These are phyloP conservation scores for Solanum habrochaites DNA, from an alignment of 257 asterid genomes.

Conservation along the genomic window DNA sequence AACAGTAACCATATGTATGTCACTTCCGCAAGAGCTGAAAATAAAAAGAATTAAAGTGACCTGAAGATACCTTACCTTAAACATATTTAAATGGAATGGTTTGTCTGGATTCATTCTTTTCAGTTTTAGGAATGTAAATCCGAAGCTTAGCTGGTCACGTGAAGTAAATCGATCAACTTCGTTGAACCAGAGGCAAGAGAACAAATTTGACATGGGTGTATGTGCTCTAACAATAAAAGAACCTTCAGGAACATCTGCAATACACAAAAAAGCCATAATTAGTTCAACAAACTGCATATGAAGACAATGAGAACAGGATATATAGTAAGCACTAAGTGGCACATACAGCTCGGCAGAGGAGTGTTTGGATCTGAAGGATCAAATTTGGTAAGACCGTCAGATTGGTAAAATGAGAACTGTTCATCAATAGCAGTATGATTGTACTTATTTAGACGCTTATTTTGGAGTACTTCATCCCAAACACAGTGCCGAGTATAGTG, in stretches of 20 bases:
- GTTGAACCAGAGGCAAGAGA: constrained; percentile 93
- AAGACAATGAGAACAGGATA: neutral
- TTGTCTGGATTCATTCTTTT: constrained; percentile 57
- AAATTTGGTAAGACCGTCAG: constrained; percentile 81
- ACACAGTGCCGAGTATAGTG: constrained; percentile 90
- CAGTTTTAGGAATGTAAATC: constrained; percentile 75
- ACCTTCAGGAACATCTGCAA: constrained; percentile 84
- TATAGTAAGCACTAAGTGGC: neutral
- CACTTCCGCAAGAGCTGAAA: neutral
- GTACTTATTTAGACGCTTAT: constrained; percentile 80
- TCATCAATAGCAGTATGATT: constrained; percentile 73
- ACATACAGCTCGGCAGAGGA: constrained; percentile 81
- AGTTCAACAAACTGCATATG: neutral
- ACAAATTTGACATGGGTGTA: constrained; percentile 77
- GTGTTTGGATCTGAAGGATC: constrained; percentile 49
- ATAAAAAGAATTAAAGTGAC: neutral
- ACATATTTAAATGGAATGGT: constrained; percentile 60
- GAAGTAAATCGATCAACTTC: constrained; percentile 86
- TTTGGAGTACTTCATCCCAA: constrained; percentile 91
- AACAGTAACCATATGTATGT: neutral
- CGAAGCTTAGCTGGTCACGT: constrained; percentile 91
- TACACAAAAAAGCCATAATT: neutral
- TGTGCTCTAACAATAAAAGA: constrained; percentile 89
- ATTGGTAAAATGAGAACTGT: constrained; percentile 64
- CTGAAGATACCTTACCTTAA: constrained; percentile 43